Evolutionary conservation across 2,329 filamentous ascomycete genomes (phyloP).

Genomic region (Pestalotiopsis sp.): DNA sequence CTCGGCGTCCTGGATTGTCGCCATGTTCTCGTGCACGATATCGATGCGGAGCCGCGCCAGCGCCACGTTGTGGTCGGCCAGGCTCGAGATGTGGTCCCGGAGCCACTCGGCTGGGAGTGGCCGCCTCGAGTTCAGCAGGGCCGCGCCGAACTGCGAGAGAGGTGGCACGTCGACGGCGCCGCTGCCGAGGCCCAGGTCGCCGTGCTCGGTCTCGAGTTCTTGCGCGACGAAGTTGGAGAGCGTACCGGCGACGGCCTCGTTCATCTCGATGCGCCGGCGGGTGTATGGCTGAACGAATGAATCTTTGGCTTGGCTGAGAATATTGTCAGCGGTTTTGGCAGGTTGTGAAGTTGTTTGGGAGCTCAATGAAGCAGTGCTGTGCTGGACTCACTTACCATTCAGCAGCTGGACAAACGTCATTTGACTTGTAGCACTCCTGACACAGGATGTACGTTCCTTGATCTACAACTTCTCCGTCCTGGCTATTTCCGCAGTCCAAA

Average conservation of each 20-base stretch:
- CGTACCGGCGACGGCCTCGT: neutral
- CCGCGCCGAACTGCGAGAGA: neutral
- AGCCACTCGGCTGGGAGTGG: neutral
- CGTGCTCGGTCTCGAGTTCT: constrained; percentile 1
- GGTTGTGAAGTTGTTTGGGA: neutral
- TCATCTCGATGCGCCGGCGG: constrained; percentile 1
- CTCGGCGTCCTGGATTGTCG: neutral
- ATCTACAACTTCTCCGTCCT: neutral
- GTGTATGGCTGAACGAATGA: constrained; percentile 5
- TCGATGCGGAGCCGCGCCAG: neutral
- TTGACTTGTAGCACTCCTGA: neutral
- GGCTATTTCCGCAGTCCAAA: neutral
- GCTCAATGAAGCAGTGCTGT: neutral
- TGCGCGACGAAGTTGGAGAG: neutral
- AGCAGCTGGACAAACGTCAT: neutral
- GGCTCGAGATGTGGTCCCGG: neutral
- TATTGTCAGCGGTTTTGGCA: neutral
- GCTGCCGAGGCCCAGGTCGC: constrained; percentile 1
- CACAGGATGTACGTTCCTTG: neutral
- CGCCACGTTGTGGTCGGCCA: constrained; percentile 1
- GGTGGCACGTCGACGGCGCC: neutral
- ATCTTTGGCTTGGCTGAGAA: neutral
- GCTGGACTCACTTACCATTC: neutral
- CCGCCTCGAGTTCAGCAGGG: neutral
- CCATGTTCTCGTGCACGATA: constrained; percentile 1